Conservation (phyloP, 1,139 yeast genomes). For the Dujonia santamariae region DNA sequence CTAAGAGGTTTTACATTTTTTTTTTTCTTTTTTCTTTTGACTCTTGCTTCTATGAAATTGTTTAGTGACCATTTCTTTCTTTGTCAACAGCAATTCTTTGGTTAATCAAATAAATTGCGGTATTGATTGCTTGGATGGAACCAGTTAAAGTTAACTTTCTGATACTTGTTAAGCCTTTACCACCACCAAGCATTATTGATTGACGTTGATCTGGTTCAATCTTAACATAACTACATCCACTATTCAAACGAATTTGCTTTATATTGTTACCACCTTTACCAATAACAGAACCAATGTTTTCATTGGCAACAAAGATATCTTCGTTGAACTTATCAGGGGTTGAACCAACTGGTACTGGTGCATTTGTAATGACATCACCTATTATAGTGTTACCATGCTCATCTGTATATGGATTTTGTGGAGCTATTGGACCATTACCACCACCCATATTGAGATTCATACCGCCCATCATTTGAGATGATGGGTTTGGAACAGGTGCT, state of each 20-base stretch:
- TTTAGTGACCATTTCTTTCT: conserved; percentile 33
- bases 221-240: conserved; percentile 72
- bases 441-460: conserved; percentile 2
- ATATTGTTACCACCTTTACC: conserved; percentile 87
- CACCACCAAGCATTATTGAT: conserved; percentile 52
- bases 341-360: conserved; percentile 36
- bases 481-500: conserved; percentile 14
- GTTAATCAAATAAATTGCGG: conserved; percentile 75
- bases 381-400: conserved; percentile 45
- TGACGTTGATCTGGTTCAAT: conserved; percentile 55
- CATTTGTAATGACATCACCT: conserved; percentile 43
- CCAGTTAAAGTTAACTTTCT: conserved; percentile 74
- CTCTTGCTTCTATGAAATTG: too few species aligned
- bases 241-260: conserved; percentile 70
- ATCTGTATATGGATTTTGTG: conserved; percentile 39
- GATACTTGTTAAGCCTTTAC: conserved; percentile 53
- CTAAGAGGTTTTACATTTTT: neutral
- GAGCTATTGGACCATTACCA: conserved; percentile 2
- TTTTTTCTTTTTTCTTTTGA: neutral
- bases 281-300: conserved; percentile 78
- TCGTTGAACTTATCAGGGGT: conserved; percentile 53
- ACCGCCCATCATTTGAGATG: conserved; percentile 9
- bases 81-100: conserved; percentile 69
- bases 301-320: conserved; percentile 73
- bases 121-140: conserved; percentile 63